A percentile compares a stretch with the other conserved stretches of the same genome.
These are phyloP conservation scores for Babesia divergens DNA, from an alignment of 169 alveolate genomes.

Conservation along the genomic window DNA sequence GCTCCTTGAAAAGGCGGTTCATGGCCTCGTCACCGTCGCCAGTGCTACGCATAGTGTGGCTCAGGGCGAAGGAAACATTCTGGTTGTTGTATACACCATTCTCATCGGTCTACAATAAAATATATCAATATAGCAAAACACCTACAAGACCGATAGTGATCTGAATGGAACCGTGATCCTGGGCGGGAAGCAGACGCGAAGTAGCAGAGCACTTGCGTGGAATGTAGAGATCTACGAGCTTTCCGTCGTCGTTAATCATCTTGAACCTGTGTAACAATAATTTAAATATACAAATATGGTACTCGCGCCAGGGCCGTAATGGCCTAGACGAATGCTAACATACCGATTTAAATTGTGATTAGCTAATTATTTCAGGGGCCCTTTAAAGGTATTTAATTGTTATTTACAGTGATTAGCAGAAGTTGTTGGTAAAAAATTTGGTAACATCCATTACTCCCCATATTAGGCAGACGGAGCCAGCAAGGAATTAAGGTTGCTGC, in stretches of 20 bases:
- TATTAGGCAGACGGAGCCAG: too few relatives aligned
- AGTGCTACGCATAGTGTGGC: slow-evolving; percentile 88
- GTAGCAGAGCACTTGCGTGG: slow-evolving; percentile 96
- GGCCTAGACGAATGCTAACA: too few relatives aligned
- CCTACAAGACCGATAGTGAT: slow-evolving; percentile 87
- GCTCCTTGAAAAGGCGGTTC: slow-evolving; percentile 88
- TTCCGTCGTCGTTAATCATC: slow-evolving; percentile 88
- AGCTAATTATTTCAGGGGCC: too few relatives aligned
- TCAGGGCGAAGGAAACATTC: slow-evolving; percentile 82
- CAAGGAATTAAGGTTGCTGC: too few relatives aligned
- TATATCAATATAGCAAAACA: neutral
- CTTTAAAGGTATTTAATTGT: too few relatives aligned
- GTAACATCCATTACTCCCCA: too few relatives aligned
- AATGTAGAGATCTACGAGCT: slow-evolving; percentile 90
- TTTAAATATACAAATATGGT: too few relatives aligned
- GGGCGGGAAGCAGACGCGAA: slow-evolving; percentile 85
- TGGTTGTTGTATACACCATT: slow-evolving; percentile 85
- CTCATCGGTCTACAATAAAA: slow-evolving; percentile 77
- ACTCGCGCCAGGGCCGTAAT: too few relatives aligned
- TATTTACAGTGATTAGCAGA: too few relatives aligned
- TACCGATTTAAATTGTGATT: too few relatives aligned
- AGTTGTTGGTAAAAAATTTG: too few relatives aligned
- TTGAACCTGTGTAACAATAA: slow-evolving; percentile 21
- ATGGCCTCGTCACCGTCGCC: slow-evolving; percentile 92
- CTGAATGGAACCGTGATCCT: slow-evolving; percentile 93